Conservation (phyloP, 371 early-diverging fungal species). For the Mucor piriformis region DNA sequence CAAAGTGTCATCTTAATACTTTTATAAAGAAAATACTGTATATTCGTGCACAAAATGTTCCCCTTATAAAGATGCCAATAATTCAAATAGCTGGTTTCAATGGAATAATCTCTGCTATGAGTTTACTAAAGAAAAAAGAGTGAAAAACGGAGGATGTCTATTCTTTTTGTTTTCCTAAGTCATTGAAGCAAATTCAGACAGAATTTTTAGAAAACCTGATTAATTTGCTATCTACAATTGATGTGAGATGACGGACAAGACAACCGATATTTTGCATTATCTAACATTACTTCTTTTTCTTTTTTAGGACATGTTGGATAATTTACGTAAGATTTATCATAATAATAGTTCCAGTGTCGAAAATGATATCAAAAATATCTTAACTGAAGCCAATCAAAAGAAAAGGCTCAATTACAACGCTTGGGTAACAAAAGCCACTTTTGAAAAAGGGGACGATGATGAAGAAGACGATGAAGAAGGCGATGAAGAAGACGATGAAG, state of each 20-base stretch:
- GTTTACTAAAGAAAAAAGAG: conserved; percentile 21
- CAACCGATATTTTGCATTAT: conserved; percentile 23
- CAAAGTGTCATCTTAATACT: conserved; percentile 26
- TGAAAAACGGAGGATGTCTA: conserved; percentile 16
- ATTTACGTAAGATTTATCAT: conserved; percentile 23
- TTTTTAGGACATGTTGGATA: conserved; percentile 18
- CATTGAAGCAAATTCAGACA: conserved; percentile 11
- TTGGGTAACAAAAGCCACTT: conserved; percentile 23
- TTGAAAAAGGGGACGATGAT: conserved; percentile 23
- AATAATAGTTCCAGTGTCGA: conserved; percentile 18
- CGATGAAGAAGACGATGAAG: conserved; percentile 8
- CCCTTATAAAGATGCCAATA: conserved; percentile 25
- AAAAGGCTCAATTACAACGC: conserved; percentile 23
- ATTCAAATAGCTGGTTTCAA: conserved; percentile 23
- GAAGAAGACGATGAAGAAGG: conserved; percentile 12
- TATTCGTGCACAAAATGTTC: conserved; percentile 23
- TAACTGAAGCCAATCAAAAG: conserved; percentile 23
- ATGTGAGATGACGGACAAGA: conserved; percentile 20
- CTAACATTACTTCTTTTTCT: conserved; percentile 12
- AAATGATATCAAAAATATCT: conserved; percentile 19
- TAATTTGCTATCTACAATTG: conserved; percentile 20
- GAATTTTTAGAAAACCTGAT: conserved; percentile 21
- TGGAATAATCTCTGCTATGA: conserved; percentile 19
- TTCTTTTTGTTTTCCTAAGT: conserved; percentile 19
- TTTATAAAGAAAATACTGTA: conserved; percentile 22